Conservation (phyloP, 805 yeast species). For the Kodamaea jinghongensis region DNA sequence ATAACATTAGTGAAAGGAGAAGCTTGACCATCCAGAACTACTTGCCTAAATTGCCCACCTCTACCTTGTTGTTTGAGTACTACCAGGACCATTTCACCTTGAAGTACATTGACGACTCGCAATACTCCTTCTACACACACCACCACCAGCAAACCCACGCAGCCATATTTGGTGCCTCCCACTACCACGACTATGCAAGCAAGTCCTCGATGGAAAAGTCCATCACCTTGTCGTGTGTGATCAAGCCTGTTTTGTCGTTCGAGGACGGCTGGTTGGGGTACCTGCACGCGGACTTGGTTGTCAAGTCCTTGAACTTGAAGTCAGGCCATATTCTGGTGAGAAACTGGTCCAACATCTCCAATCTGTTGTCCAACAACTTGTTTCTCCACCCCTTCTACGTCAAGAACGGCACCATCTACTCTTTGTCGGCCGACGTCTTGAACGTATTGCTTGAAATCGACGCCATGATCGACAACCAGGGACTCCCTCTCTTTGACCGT, state of each 20-base stretch:
- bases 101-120: slow-evolving; percentile 7
- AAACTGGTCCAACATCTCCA: slow-evolving; percentile 4
- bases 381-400: slow-evolving; percentile 9
- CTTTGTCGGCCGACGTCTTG: slow-evolving; percentile 8
- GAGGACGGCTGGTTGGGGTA: neutral
- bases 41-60: neutral
- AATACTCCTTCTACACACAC: neutral
- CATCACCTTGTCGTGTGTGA: neutral
- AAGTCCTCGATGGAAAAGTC: slow-evolving; percentile 5
- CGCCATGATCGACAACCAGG: neutral
- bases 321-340: neutral
- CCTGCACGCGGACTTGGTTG: slow-evolving; percentile 1
- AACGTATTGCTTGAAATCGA: neutral
- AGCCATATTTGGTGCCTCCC: slow-evolving; percentile 2
- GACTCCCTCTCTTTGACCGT: slow-evolving; percentile 2
- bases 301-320: slow-evolving; percentile 4
- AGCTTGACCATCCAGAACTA: slow-evolving; percentile 1
- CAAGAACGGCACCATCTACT: slow-evolving; percentile 3
- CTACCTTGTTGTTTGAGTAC: slow-evolving; percentile 3
- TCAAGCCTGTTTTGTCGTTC: slow-evolving; percentile 3
- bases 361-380: slow-evolving; percentile 7
- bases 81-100: slow-evolving; percentile 5
- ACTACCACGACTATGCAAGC: slow-evolving; percentile 4
- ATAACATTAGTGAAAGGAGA: neutral
- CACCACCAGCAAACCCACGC: neutral